Evolutionary conservation across 306 rosid genomes (phyloP), one percentile per base, ranked within the genome.

Genomic region (Neltuma alba): DNA sequence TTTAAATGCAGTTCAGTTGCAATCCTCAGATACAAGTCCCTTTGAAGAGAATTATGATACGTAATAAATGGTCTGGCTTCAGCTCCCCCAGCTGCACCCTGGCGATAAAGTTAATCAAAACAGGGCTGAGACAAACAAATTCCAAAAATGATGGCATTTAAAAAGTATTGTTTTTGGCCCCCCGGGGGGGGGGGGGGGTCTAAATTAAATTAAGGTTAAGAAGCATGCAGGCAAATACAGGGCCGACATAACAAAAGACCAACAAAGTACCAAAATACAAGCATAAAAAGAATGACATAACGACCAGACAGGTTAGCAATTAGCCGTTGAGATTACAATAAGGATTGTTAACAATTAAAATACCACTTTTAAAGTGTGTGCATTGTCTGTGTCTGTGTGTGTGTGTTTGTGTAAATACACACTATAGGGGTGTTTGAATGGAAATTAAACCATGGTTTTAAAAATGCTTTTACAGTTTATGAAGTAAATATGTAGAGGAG

Each of bases 51-150:
- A 87, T 93, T 95, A 73, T 95, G 99, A 87, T 89, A 82, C 70
- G 99, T 95, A 79, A 95, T 90, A 83, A 95, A 95, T 64, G 99
- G 99, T 83, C 99, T 90, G 62, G 99, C 98, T 87, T 95, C 98
- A 3, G 99, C 99, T 60, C 97, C 98, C 79, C 99, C 98, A 83
- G 97, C 98, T 84, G 94, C 94, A 78, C 97, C 98, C 99, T 94
- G 89, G 85, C 78, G 75, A 89, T 70, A 54, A 85, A 75, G 82
- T 69, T 83, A 74, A 88, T 86, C 80, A 86, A 75, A 36, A 37
- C 16, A 65, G 30, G 71, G 30, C 20, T 10, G 71, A 65, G 18
- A 36, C 8, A 65, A 66, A 37, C 33, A 40, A 38, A 28, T 9
- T 65, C 71, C 47, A 36, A 65, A n/a, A 18, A 21, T 18, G 21